These are phyloP conservation scores for Peterozyma toletana DNA, from an alignment of 805 yeast genomes.

Conservation along the genomic window DNA sequence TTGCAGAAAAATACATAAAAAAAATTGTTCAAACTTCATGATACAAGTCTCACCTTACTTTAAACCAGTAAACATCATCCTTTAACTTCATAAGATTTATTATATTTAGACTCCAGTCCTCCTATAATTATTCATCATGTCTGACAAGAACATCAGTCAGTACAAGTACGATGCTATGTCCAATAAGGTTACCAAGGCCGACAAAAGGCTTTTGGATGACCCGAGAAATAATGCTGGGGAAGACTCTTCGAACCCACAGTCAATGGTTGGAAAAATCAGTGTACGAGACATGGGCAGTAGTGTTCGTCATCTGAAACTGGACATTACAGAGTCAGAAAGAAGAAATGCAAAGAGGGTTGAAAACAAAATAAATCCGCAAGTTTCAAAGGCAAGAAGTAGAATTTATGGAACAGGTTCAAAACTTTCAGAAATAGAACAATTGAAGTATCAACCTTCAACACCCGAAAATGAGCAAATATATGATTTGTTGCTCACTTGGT, in stretches of 20 bases:
- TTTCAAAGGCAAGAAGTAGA: conserved; percentile 8
- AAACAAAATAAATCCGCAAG: conserved; percentile 6
- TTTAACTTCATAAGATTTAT: no score
- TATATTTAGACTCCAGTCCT: no score
- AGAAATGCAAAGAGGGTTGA: conserved; percentile 3
- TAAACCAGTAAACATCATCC: no score
- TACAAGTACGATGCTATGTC: conserved; percentile 72
- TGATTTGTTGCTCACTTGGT: conserved; percentile 54
- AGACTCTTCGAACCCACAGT: conserved; percentile 61
- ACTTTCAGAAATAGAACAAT: conserved; percentile 32
- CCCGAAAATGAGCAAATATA: conserved; percentile 42
- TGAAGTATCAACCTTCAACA: conserved; percentile 58
- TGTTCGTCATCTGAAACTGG: conserved; percentile 16
- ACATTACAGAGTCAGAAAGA: conserved; percentile 13
- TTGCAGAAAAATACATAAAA: background rate
- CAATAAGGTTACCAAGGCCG: conserved; percentile 61
- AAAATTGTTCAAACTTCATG: background rate
- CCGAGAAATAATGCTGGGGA: conserved; percentile 25
- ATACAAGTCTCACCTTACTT: no score
- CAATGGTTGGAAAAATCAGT: conserved; percentile 63
- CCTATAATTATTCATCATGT: background rate
- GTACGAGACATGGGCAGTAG: conserved; percentile 64
- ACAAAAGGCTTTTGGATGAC: conserved; percentile 40
- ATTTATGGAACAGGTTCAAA: conserved; percentile 6
- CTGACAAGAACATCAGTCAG: conserved; percentile 9